Evolutionary conservation across 768 basidiomycete species (phyloP).

Genomic region (Leccinum barrowsii): DNA sequence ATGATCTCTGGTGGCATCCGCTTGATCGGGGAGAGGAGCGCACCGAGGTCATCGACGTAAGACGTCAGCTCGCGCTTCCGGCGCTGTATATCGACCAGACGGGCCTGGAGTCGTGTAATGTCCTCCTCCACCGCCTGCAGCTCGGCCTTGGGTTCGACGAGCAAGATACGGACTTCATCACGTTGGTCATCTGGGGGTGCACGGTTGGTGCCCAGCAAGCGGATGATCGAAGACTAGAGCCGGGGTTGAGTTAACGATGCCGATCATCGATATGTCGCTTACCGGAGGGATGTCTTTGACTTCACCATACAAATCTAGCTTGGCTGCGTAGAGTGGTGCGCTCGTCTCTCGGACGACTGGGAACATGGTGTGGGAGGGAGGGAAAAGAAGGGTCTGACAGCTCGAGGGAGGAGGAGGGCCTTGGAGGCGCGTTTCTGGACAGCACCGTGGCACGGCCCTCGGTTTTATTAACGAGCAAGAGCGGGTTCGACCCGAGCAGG

Average conservation of each 20-base stretch:
- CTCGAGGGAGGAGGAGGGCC: neutral
- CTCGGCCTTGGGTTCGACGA: constrained; percentile 27
- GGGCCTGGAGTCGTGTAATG: constrained; percentile 26
- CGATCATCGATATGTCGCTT: constrained; percentile 7
- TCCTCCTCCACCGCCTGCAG: constrained; percentile 24
- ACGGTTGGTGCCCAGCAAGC: constrained; percentile 26
- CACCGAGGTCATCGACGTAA: constrained; percentile 32
- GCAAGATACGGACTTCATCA: constrained; percentile 23
- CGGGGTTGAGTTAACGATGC: constrained; percentile 3
- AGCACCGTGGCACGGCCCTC: neutral
- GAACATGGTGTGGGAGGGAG: constrained; percentile 7
- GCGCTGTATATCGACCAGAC: constrained; percentile 28
- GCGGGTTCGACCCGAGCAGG: neutral
- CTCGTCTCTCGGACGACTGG: constrained; percentile 21
- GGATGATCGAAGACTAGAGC: constrained; percentile 30
- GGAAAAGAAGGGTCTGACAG: neutral
- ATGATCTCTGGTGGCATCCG: constrained; percentile 34
- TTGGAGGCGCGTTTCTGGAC: neutral
- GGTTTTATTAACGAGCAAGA: constrained; percentile 12
- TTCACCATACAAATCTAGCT: constrained; percentile 26
- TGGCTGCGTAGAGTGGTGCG: constrained; percentile 22
- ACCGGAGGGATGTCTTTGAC: constrained; percentile 29
- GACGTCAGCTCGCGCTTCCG: constrained; percentile 26
- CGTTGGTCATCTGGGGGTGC: constrained; percentile 28
- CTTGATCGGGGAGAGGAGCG: constrained; percentile 31